Evolutionary conservation across 139 green algal genomes (phyloP).

Genomic region (Ostreobium quekettii): DNA sequence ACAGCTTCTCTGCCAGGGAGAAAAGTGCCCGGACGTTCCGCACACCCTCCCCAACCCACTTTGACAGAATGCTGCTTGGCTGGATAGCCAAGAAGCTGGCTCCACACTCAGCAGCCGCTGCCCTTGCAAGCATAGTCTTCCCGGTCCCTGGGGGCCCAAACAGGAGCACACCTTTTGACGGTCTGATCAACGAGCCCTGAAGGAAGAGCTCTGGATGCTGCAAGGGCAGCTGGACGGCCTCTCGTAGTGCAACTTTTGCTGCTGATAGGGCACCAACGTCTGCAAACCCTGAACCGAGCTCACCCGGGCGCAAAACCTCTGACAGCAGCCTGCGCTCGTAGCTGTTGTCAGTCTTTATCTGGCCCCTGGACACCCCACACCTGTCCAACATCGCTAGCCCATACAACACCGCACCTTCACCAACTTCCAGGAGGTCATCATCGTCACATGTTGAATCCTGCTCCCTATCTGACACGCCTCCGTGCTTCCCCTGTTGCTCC

Average conservation of each 20-base stretch:
- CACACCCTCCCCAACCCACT: constrained; percentile 39
- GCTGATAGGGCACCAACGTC: constrained; percentile 39
- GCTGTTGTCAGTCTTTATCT: constrained; percentile 20
- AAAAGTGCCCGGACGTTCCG: constrained; percentile 48
- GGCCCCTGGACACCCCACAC: background rate
- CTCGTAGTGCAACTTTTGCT: constrained; percentile 39
- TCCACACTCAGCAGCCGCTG: constrained; percentile 25
- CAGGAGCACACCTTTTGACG: constrained; percentile 46
- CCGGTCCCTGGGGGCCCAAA: constrained; percentile 33
- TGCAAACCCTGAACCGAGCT: constrained; percentile 31
- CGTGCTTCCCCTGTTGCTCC: too few relatives aligned
- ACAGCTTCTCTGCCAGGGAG: constrained; percentile 49
- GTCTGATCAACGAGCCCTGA: constrained; percentile 47
- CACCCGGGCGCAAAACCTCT: constrained; percentile 22
- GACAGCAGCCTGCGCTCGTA: constrained; percentile 41
- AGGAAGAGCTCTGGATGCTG: constrained; percentile 60
- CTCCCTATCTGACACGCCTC: too few relatives aligned
- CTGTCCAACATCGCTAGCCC: background rate
- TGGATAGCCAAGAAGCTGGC: constrained; percentile 42
- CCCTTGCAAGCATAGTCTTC: constrained; percentile 39
- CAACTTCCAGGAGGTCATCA: too few relatives aligned
- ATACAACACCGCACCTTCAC: background rate
- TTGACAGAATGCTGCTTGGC: constrained; percentile 16
- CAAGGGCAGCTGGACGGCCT: constrained; percentile 63
- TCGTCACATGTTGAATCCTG: too few relatives aligned